phyloP scores from a whole-genome alignment of 441 rosid species.

The Gossypium armourianum region DNA sequence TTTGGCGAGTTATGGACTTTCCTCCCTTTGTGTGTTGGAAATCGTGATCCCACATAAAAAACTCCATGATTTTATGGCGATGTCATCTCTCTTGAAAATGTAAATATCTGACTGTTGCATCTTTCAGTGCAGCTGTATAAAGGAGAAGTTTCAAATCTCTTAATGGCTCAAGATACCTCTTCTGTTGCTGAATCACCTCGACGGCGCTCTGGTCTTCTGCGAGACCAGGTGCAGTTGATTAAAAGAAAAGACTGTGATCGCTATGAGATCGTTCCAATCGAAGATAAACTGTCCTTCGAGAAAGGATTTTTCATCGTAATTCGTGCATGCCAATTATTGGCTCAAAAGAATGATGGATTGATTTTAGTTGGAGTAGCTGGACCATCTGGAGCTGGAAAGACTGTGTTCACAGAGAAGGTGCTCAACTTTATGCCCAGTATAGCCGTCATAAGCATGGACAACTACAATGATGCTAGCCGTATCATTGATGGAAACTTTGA shows the following conservation, averaged over 20 bases:
- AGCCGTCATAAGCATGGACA: constrained; percentile 82
- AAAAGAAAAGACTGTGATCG: constrained; percentile 62
- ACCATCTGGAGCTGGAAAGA: constrained; percentile 96
- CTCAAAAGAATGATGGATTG: constrained; percentile 81
- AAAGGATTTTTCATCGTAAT: constrained; percentile 91
- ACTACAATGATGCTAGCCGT: constrained; percentile 76
- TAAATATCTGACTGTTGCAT: not conserved
- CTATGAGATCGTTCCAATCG: constrained; percentile 67
- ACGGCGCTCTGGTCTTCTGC: constrained; percentile 58
- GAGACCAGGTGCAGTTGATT: constrained; percentile 73
- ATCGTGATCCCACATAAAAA: not conserved
- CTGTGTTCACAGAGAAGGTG: constrained; percentile 80
- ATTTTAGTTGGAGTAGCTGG: constrained; percentile 88
- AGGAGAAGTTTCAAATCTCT: not conserved
- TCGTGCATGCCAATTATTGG: constrained; percentile 77
- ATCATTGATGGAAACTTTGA: constrained; percentile 90
- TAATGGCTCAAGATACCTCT: constrained; percentile 46
- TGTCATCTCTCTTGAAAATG: not conserved
- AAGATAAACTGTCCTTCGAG: constrained; percentile 67
- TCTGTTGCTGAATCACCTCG: constrained; percentile 49
- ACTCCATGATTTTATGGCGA: not conserved
- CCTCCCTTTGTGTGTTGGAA: not conserved
- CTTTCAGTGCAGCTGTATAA: constrained; percentile 1
- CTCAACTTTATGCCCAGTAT: constrained; percentile 83
- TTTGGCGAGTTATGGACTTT: not conserved